phyloP scores from a whole-genome alignment of 2,329 filamentous ascomycete genomes.

The Hymenoscyphus fraxineus region DNA sequence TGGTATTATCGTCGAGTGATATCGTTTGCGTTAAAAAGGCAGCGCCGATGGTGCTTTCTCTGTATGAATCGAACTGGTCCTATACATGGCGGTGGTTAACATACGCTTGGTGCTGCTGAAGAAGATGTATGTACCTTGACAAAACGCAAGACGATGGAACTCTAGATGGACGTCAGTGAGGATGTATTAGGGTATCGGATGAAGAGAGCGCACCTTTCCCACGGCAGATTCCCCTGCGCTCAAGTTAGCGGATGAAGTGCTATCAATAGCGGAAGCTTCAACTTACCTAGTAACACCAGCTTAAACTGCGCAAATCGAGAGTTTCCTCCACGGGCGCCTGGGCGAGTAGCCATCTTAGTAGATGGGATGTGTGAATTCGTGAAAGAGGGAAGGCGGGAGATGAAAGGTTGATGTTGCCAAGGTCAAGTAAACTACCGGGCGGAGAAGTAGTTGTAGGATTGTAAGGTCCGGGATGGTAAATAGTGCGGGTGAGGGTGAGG shows the following conservation, averaged over 20 bases:
- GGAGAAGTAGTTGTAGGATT: background rate
- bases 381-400: slow-evolving; percentile 10
- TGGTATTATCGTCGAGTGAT: slow-evolving; percentile 94
- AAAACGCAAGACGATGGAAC: slow-evolving; percentile 94
- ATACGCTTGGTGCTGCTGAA: background rate
- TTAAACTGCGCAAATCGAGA: slow-evolving; percentile 98
- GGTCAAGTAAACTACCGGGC: background rate
- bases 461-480: background rate
- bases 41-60: slow-evolving; percentile 53
- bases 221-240: slow-evolving; percentile 88
- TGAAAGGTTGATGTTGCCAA: background rate
- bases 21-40: slow-evolving; percentile 99
- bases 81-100: slow-evolving; percentile 37
- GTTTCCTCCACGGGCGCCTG: slow-evolving; percentile 61
- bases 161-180: slow-evolving; percentile 50
- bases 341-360: slow-evolving; percentile 72
- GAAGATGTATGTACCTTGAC: slow-evolving; percentile 68
- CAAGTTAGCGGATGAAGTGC: slow-evolving; percentile 30
- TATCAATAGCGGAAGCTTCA: slow-evolving; percentile 11
- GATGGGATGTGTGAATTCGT: background rate
- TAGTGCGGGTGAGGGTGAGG: background rate
- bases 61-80: slow-evolving; percentile 92
- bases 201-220: slow-evolving; percentile 71
- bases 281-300: slow-evolving; percentile 88
- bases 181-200: background rate